A percentile compares a stretch with the other conserved stretches of the same genome.
Evolutionary conservation across 345 rosid genomes (phyloP).

Genomic region (Eutrema yunnanense): DNA sequence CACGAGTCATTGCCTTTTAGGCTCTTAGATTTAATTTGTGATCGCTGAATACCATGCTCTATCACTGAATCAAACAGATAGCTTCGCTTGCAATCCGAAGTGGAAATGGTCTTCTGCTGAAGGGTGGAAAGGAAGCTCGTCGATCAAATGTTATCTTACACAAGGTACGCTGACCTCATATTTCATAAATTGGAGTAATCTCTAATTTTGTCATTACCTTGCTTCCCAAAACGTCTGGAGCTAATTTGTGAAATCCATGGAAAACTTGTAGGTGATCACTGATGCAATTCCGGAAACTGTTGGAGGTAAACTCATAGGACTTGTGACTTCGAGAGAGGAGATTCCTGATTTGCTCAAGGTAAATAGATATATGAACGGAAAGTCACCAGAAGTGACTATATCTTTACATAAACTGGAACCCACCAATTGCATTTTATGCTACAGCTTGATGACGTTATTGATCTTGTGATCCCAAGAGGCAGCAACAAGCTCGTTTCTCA

Average conservation of each 20-base stretch:
- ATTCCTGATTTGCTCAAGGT: conserved; percentile 98
- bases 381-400: neutral
- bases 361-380: conserved; percentile 15
- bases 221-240: neutral
- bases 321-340: conserved; percentile 92
- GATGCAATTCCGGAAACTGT: conserved; percentile 75
- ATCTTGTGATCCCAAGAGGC: conserved; percentile 99
- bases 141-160: conserved; percentile 90
- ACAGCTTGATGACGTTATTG: conserved; percentile 98
- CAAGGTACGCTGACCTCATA: conserved; percentile 43
- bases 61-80: conserved; percentile 48
- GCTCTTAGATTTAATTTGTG: neutral
- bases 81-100: conserved; percentile 93
- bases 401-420: conserved; percentile 15
- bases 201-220: neutral
- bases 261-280: conserved; percentile 62
- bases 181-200: neutral
- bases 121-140: conserved; percentile 97
- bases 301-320: conserved; percentile 83
- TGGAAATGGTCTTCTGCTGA: conserved; percentile 90
- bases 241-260: neutral
- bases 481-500: conserved; percentile 93
- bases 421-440: conserved; percentile 17
- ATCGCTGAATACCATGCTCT: conserved; percentile 5
- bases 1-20: conserved; percentile 4